Conservation (phyloP, 73 alveolate genomes). For the Halteria grandinella region DNA sequence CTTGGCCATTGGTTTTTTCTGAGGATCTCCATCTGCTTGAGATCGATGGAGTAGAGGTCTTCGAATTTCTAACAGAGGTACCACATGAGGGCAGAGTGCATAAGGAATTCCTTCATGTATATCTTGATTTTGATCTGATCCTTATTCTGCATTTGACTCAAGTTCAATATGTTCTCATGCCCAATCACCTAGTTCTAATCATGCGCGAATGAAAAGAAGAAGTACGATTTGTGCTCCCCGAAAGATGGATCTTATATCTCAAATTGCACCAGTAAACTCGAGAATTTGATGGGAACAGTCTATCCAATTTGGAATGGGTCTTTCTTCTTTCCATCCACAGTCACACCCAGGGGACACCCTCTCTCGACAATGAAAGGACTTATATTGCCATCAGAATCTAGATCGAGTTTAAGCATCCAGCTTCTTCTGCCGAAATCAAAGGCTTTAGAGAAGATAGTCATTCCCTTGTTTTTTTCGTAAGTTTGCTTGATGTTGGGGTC, state of each 20-base stretch:
- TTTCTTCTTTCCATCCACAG: neutral
- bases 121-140: conserved; percentile 1
- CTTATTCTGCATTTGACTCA: neutral
- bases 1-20: no score
- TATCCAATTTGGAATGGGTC: neutral
- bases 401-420: conserved; percentile 38
- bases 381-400: conserved; percentile 18
- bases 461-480: conserved; percentile 26
- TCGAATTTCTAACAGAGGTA: neutral
- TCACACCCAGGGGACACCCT: no score
- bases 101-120: conserved; percentile 32
- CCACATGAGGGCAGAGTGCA: conserved; percentile 23
- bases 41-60: neutral
- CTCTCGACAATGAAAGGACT: conserved; percentile 30
- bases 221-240: conserved; percentile 29
- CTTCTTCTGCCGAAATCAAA: conserved; percentile 53
- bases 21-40: neutral
- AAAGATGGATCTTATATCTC: conserved; percentile 6
- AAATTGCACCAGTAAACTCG: conserved; percentile 15
- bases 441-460: conserved; percentile 13
- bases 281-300: conserved; percentile 23
- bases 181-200: conserved; percentile 28
- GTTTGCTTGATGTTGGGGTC: neutral
- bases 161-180: conserved; percentile 4
- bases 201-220: conserved; percentile 25